Evolutionary conservation across 2,329 filamentous ascomycete species (phyloP), one percentile per base, ranked within the genome.

Genomic region (Calonectria pauciramosa): DNA sequence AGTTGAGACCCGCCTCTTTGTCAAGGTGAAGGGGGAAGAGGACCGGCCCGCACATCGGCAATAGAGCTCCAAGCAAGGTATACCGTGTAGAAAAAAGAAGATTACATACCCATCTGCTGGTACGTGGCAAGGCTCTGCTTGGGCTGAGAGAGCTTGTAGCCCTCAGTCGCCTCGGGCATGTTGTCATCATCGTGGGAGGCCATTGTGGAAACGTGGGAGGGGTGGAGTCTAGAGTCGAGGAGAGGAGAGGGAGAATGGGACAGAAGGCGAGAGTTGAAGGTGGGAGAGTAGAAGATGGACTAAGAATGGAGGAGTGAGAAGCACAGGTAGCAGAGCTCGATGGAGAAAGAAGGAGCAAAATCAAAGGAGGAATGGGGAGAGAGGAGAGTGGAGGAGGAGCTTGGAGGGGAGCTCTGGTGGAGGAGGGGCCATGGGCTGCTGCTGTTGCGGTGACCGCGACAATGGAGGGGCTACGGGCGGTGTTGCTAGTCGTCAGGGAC

Each of bases 111-210:
- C 88, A 99, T 94, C 86, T 98, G 90, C 84, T 96, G 91, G 88
- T 98, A 98, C 87, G 98, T 95, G 78, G 96, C 95, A 83, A 99
- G 91, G 81, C 95, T 97, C 92, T 99, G 98, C 93, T 98, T 98
- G 77, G 91, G 91, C 92, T 98, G 95, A 80, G 95, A 96, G 84
- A 98, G 94, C 92, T 97, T 98, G 93, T 98, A 99, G 85, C 96
- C 96, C 88, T 96, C 93, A 79, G 96, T 98, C 88, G 94, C 91
- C 89, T 97, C 94, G 78, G 95, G 94, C 86, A 94, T 90, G 80
- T 96, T 92, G 83, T 99, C 96, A 76, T 98, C 95, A 78, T 93
- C 89, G 83, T 91, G 88, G 81, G 92, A 90, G 80, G 93, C 89
- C 93, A 95, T 95, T 82, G 81, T 89, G 86, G 80, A 66, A 70